phyloP scores from a whole-genome alignment of 345 rosid species.

The Gossypium arboreum region DNA sequence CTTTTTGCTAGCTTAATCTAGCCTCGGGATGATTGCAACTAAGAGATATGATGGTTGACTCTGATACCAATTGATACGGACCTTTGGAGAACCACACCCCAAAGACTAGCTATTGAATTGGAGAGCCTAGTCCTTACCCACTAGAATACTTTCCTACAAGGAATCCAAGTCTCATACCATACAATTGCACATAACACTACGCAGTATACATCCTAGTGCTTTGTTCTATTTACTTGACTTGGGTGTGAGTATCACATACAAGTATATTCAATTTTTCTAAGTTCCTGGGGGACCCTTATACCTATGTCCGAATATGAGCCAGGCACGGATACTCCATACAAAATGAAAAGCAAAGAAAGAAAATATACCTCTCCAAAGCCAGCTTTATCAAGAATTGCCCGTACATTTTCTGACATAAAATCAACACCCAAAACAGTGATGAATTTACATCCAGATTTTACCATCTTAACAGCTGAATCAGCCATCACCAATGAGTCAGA shows the following conservation, averaged over 20 bases:
- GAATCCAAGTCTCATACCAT: not conserved
- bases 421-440: slow-evolving; percentile 92
- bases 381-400: slow-evolving; percentile 95
- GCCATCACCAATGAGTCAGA: slow-evolving; percentile 99
- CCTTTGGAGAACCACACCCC: no score
- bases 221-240: not conserved
- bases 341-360: not conserved
- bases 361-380: slow-evolving; percentile 63
- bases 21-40: no score
- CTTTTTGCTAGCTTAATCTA: no score
- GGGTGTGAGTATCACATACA: not conserved
- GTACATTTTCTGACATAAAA: slow-evolving; percentile 97
- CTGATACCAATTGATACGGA: no score
- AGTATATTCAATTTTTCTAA: no score
- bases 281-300: no score
- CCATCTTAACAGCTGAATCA: slow-evolving; percentile 91
- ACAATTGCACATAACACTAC: not conserved
- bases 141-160: no score
- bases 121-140: no score
- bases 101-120: no score
- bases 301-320: not conserved
- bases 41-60: no score
- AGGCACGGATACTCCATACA: not conserved
- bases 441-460: slow-evolving; percentile 82
- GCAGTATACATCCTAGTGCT: not conserved